Evolutionary conservation across 768 basidiomycete species (phyloP).

Genomic region (Trametes villosa): DNA sequence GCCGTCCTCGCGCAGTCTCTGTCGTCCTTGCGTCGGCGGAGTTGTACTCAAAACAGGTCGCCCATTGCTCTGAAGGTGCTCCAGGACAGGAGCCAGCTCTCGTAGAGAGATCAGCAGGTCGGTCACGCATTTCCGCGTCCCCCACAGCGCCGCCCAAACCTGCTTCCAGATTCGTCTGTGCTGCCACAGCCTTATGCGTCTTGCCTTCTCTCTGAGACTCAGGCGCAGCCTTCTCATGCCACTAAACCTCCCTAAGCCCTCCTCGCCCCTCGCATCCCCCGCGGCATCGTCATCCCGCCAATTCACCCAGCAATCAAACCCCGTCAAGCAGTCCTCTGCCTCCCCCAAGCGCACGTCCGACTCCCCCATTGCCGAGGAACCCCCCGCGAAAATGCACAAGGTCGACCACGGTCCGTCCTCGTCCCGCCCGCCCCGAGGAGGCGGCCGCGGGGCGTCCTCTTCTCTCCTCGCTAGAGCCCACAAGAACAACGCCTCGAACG

Average conservation of each 20-base stretch:
- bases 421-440: slow-evolving; percentile 6
- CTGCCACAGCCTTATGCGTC: slow-evolving; percentile 47
- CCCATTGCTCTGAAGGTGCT: background rate
- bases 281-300: slow-evolving; percentile 28
- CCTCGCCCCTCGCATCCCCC: slow-evolving; percentile 26
- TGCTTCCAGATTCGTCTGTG: slow-evolving; percentile 14
- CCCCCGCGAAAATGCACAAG: slow-evolving; percentile 26
- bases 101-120: slow-evolving; percentile 1
- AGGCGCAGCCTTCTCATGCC: slow-evolving; percentile 66
- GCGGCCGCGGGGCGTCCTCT: slow-evolving; percentile 14
- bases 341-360: slow-evolving; percentile 19
- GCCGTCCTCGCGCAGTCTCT: background rate
- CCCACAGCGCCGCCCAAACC: slow-evolving; percentile 1
- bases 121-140: background rate
- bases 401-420: slow-evolving; percentile 16
- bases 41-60: background rate
- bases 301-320: slow-evolving; percentile 44
- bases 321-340: slow-evolving; percentile 20
- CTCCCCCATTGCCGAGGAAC: slow-evolving; percentile 22
- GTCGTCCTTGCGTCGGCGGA: background rate
- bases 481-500: slow-evolving; percentile 24
- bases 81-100: background rate
- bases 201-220: slow-evolving; percentile 49
- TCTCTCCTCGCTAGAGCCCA: slow-evolving; percentile 25
- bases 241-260: slow-evolving; percentile 43